phyloP scores from a whole-genome alignment of 345 rosid species.

The Erysimum cheiranthoides region DNA sequence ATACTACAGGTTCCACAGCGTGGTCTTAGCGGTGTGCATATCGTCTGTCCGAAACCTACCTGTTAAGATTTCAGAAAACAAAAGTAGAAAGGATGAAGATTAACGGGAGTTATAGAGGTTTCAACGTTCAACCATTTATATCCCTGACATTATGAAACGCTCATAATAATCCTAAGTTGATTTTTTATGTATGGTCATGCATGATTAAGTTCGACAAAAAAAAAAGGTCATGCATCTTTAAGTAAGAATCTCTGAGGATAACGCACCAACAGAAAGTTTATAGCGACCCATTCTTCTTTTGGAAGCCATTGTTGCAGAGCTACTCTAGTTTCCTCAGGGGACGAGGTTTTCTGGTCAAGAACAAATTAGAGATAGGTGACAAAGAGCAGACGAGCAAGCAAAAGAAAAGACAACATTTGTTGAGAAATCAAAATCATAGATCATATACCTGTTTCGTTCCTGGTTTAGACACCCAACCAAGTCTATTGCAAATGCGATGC shows the following conservation, averaged over 20 bases:
- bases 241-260: constrained; percentile 5
- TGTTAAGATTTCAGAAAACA: constrained; percentile 31
- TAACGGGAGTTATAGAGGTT: not conserved
- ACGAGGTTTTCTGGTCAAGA: constrained; percentile 63
- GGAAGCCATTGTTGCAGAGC: constrained; percentile 94
- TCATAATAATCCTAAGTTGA: not conserved
- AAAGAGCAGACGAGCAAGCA: not conserved
- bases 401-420: constrained; percentile 3
- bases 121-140: not conserved
- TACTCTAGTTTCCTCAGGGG: constrained; percentile 90
- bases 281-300: constrained; percentile 88
- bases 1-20: constrained; percentile 70
- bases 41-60: constrained; percentile 96
- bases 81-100: not conserved
- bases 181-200: constrained; percentile 4
- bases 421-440: not conserved
- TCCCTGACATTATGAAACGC: not conserved
- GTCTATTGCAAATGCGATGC: constrained; percentile 92
- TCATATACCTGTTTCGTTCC: constrained; percentile 67
- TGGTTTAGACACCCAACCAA: constrained; percentile 85
- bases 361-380: constrained; percentile 20
- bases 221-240: constrained; percentile 6
- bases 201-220: constrained; percentile 12
- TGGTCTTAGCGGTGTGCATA: constrained; percentile 86
- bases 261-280: constrained; percentile 91